Evolutionary conservation across 2,329 filamentous ascomycete species (phyloP).

Genomic region (Emmonsiellopsis sp.): DNA sequence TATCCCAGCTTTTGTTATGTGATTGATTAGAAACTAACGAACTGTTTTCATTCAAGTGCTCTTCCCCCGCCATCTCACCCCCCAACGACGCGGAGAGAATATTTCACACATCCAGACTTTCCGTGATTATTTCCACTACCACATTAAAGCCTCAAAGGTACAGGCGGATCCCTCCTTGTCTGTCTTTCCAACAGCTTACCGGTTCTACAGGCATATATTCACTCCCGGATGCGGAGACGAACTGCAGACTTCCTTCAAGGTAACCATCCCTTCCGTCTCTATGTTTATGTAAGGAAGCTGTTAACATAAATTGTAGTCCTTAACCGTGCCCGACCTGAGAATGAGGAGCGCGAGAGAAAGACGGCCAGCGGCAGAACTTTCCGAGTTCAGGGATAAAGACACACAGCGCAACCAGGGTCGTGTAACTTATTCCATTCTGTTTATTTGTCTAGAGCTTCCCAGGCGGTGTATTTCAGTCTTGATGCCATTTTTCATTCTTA

Average conservation of each 20-base stretch:
- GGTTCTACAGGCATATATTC: slow-evolving; percentile 71
- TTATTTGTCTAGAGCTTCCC: background rate
- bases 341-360: slow-evolving; percentile 95
- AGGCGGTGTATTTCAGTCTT: background rate
- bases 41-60: slow-evolving; percentile 52
- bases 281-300: slow-evolving; percentile 24
- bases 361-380: slow-evolving; percentile 95
- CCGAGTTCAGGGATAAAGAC: slow-evolving; percentile 46
- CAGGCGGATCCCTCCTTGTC: slow-evolving; percentile 1
- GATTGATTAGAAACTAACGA: background rate
- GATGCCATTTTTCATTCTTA: background rate
- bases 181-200: background rate
- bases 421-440: background rate
- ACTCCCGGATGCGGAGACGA: slow-evolving; percentile 93
- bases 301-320: slow-evolving; percentile 53
- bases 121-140: slow-evolving; percentile 99
- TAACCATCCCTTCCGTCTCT: slow-evolving; percentile 29
- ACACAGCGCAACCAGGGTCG: background rate
- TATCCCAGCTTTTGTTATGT: background rate
- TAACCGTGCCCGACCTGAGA: slow-evolving; percentile 86
- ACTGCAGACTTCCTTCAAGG: slow-evolving; percentile 98
- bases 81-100: slow-evolving; percentile 82
- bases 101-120: slow-evolving; percentile 99
- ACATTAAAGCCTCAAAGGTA: slow-evolving; percentile 97
- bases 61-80: slow-evolving; percentile 88